These are phyloP conservation scores for Rutidosis leptorrhynchoides DNA, from an alignment of 129 eudicot species.

Conservation along the genomic window DNA sequence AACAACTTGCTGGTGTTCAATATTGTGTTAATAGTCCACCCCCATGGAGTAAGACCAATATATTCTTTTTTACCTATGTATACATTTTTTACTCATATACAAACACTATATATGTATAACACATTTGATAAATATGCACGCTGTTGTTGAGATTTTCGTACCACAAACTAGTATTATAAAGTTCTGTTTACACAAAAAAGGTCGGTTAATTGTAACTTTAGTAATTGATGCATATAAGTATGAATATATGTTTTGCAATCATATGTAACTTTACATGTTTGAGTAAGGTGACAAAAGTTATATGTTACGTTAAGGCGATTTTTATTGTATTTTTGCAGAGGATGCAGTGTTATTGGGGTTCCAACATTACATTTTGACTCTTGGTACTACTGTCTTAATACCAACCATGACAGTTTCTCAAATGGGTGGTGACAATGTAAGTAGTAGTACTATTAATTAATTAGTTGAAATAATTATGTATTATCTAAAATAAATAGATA, in stretches of 20 bases:
- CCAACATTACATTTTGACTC: conserved; percentile 65
- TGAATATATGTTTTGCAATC: no score
- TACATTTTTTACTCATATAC: no score
- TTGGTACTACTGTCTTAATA: conserved; percentile 60
- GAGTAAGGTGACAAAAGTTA: no score
- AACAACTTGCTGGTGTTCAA: conserved; percentile 59
- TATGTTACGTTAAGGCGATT: neutral
- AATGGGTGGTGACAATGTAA: conserved; percentile 89
- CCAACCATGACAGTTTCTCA: conserved; percentile 62
- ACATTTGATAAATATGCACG: neutral
- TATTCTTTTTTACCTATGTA: neutral
- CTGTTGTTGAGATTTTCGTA: neutral
- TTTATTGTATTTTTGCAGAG: conserved; percentile 35
- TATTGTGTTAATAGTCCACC: conserved; percentile 83
- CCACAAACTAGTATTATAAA: no score
- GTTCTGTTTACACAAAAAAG: no score
- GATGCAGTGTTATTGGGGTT: conserved; percentile 66
- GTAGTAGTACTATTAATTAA: neutral
- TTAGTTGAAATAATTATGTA: neutral
- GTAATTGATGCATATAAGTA: no score
- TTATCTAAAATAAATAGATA: neutral
- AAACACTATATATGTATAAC: neutral
- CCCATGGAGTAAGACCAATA: conserved; percentile 46
- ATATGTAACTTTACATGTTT: neutral
- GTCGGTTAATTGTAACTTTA: no score